Evolutionary conservation across 371 early-diverging fungal species (phyloP), one percentile per base, ranked within the genome.

Genomic region (Mortierella sp.): DNA sequence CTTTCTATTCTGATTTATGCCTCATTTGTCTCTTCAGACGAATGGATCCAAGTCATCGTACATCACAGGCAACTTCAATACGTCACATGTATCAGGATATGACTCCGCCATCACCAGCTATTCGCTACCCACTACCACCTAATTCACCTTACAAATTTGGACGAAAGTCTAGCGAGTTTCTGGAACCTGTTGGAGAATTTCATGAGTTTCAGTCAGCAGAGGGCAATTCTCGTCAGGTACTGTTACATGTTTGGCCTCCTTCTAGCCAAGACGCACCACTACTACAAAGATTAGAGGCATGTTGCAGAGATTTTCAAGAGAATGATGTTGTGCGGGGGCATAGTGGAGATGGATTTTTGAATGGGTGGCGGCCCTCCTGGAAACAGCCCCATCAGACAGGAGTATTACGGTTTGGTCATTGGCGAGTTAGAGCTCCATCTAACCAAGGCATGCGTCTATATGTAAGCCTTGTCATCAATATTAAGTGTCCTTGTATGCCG

Each of bases 131-230:
- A 10, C 58, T 76, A 0, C 82, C 76, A 22, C 64, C 61, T 5
- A 53, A 76, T 50, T 58, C 76, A 13, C 70, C 82, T 1, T 81
- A 76, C 48, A 74, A 53, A 47, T 81, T 81, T 22, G 38, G 82
- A 11, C 69, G 70, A 36, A 65, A 69, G 48, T 55, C 76, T 21
- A 76, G 72, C 45, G 76, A 71, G 40, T 70, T 65, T 65, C 50
- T 81, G 40, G 76, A 81, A 55, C 82, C 82, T 2, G 82, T 81
- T 0, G 82, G 82, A 33, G 82, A 76, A 55, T 69, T 70, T 58
- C 82, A 81, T 40, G 82, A 81, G 16, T 81, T 81, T 43, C 82
- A 81, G 60, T 81, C 82, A 28, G 82, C 82, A 13, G 82, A 81
- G 33, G 76, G 82, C 24, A 76, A 76, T 48, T 81, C 82, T 10